phyloP scores from a whole-genome alignment of 345 rosid species.

The Ceriops tagal region DNA sequence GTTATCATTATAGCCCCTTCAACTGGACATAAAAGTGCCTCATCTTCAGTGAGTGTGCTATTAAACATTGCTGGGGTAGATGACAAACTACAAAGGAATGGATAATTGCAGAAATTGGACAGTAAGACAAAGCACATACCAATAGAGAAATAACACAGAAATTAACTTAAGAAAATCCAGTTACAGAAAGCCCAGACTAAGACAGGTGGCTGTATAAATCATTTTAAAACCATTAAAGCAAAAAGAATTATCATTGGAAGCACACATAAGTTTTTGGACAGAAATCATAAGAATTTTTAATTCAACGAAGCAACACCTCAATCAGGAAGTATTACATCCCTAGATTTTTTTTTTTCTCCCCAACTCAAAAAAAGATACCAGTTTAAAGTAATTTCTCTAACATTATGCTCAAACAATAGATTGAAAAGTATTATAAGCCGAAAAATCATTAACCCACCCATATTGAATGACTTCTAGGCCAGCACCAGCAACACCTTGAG shows the following conservation, averaged over 20 bases:
- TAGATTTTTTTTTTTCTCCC: no score
- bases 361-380: no score
- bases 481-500: slow-evolving; percentile 68
- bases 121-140: background rate
- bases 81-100: slow-evolving; percentile 54
- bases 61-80: slow-evolving; percentile 99
- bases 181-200: no score
- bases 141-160: slow-evolving; percentile 1
- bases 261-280: no score
- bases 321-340: background rate
- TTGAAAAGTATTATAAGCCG: background rate
- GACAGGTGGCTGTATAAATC: no score
- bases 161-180: no score
- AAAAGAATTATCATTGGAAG: background rate
- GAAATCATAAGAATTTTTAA: background rate
- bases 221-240: background rate
- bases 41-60: slow-evolving; percentile 75
- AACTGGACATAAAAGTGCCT: slow-evolving; percentile 68
- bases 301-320: background rate
- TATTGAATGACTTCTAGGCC: slow-evolving; percentile 81
- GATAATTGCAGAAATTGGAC: slow-evolving; percentile 1
- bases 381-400: no score
- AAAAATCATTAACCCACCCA: slow-evolving; percentile 53
- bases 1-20: slow-evolving; percentile 99
- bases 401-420: background rate